Percentiles rank a stretch among this genome's conserved stretches.
Evolutionary conservation across 371 early-diverging fungal species (phyloP).

Genomic region (Globomyces sp.): DNA sequence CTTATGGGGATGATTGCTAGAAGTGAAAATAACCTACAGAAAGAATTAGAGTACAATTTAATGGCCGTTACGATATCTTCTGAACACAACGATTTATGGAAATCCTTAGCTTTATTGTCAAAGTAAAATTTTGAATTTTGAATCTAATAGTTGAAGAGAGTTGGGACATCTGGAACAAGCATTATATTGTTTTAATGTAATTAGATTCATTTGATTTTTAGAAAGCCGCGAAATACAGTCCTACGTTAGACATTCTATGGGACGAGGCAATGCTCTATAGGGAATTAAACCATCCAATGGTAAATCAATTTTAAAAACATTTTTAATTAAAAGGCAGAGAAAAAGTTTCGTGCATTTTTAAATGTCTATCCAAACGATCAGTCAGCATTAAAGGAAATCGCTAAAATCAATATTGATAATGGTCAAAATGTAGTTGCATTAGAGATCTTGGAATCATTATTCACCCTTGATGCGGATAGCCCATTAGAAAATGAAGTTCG

Average conservation of each 20-base stretch:
- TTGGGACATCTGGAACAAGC: conserved; percentile 71
- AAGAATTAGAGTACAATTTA: conserved; percentile 76
- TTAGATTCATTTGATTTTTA: conserved; percentile 61
- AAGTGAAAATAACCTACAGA: conserved; percentile 72
- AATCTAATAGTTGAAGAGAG: conserved; percentile 46
- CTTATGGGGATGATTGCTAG: conserved; percentile 90
- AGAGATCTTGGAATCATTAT: conserved; percentile 35
- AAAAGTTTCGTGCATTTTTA: no score
- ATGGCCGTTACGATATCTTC: conserved; percentile 89
- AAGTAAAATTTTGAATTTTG: conserved; percentile 44
- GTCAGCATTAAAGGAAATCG: conserved; percentile 21
- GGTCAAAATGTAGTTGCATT: conserved; percentile 42
- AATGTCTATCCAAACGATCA: no score
- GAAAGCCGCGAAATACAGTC: no score
- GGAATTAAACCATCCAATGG: no score
- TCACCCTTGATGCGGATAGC: conserved; percentile 34
- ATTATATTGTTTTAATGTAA: conserved; percentile 66
- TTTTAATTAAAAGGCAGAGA: no score
- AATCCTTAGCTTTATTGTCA: conserved; percentile 72
- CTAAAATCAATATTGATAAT: conserved; percentile 34
- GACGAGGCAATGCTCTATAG: no score
- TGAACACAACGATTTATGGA: conserved; percentile 80
- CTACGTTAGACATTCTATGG: conserved; percentile 41
- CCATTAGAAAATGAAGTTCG: conserved; percentile 24
- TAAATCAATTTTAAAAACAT: no score